Base-by-base conservation (phyloP, 345 rosid genomes). In the Sapria himalayana region DNA sequence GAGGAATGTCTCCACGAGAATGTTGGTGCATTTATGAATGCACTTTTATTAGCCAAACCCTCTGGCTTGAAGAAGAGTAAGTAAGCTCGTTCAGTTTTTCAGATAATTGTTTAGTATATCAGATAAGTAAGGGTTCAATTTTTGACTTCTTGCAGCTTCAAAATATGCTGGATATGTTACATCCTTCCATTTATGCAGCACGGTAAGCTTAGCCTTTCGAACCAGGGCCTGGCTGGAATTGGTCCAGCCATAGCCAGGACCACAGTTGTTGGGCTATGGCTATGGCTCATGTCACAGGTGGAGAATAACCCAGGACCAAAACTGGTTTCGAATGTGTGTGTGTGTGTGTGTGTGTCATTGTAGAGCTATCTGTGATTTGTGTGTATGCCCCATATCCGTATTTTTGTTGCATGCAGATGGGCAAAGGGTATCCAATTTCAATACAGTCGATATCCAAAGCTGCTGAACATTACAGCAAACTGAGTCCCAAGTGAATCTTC, bases 381-480 rank as follows among this genome's bases (percentile, higher is more conserved):
- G n/a, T n/a, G n/a, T n/a, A n/a, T n/a, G n/a, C n/a, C n/a, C n/a
- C n/a, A n/a, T n/a, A n/a, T n/a, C n/a, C n/a, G n/a, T n/a, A n/a
- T n/a, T n/a, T n/a, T n/a, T n/a, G 48, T 13, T 29, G 5, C 19
- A 15, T 62, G 78, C 94, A 89, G 98, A 76, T 89, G 91, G 94
- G 98, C 38, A 66, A 67, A 22, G 93, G 84, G 41, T 89, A 59
- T 49, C 70, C 72, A 3, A 69, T 82, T 37, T 74, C 98, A 23
- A 71, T 89, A 63, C 93, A 82, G 54, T 89, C 98, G 2, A 39
- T 89, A 54, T 82, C 98, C 15, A 76, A 81, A 76, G 98, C 94
- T 52, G 92, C 72, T 3, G 98, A 86, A 58, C 66, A 61, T 39
- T 71, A 62, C 59, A 62, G 39, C 76, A 86, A 72, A 60, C 53